Conservation (phyloP, 805 yeast species). For the Priceomyces carsonii region DNA sequence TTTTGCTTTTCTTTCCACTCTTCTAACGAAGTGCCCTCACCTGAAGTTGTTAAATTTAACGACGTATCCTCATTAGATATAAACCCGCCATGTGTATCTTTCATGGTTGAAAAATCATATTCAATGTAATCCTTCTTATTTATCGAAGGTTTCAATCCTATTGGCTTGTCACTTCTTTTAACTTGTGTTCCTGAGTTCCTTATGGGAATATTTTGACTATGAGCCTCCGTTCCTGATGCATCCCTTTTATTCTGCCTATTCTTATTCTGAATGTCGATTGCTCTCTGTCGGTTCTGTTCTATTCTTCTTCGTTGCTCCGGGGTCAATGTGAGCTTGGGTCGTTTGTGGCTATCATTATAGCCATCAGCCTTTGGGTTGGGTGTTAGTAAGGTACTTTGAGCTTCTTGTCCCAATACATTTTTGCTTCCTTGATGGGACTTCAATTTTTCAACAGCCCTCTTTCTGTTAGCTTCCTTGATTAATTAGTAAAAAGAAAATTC, state of each 20-base stretch:
- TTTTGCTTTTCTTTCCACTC: constrained; percentile 52
- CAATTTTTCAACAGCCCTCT: too few relatives aligned
- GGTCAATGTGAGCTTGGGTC: constrained; percentile 37
- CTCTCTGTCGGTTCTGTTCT: constrained; percentile 54
- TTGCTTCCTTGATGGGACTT: too few relatives aligned
- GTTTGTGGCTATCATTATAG: too few relatives aligned
- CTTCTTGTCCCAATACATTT: too few relatives aligned
- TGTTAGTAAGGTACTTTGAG: too few relatives aligned
- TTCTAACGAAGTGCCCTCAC: constrained; percentile 30
- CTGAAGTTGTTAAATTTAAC: constrained; percentile 16
- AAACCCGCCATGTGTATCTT: constrained; percentile 86
- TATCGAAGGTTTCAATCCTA: constrained; percentile 36
- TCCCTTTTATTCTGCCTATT: constrained; percentile 37
- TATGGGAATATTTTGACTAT: constrained; percentile 13
- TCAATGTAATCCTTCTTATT: constrained; percentile 71
- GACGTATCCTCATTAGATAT: constrained; percentile 35
- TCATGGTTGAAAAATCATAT: constrained; percentile 88
- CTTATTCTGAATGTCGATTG: constrained; percentile 44
- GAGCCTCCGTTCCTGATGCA: constrained; percentile 23
- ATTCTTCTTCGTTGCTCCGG: constrained; percentile 51
- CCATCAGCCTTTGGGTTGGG: too few relatives aligned
- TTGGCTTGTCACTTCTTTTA: constrained; percentile 4
- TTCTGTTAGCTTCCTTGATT: too few relatives aligned
- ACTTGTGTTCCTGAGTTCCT: neutral
- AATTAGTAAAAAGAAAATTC: too few relatives aligned